Evolutionary conservation across 75 land plant species (phyloP), one percentile per base, ranked within the genome.

Genomic region (Cunninghamia lanceolata): DNA sequence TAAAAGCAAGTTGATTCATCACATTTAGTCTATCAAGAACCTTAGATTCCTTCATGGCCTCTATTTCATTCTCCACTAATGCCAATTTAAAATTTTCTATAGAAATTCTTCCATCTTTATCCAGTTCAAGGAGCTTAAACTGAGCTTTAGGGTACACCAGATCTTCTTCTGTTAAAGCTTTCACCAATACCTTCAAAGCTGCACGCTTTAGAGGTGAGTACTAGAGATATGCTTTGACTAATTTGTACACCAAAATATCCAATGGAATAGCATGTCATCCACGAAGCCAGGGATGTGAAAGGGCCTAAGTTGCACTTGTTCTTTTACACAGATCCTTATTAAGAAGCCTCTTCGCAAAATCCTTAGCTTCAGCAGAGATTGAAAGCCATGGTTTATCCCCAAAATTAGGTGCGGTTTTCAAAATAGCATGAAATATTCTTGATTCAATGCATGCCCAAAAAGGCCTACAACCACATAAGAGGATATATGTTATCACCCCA

Each of bases 381-480:
- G 98, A 91, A 80, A 95, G 97, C 98, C 98, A 96, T 59, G 98
- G 98, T 71, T 84, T 85, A 83, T 95, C 98, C 82, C 91, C 97
- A 90, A 95, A 96, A 91, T 90, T 92, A 84, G 98, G 98, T 87
- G 94, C 96, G 79, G 97, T 93, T 90, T 91, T 93, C 59, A 96
- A 77, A 77, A 96, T 97, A 28, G 97, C 91, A 30, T 94, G 89
- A 88, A 96, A 96, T 38, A 96, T 96, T 74, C 88, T 92, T 11
- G 92, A 90, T 82, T 90, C 92, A 28, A 89, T 84, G 35, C 87
- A 78, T 30, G 92, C 92, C 92, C 92, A 91, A 81, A 91, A 91
- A 35, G 92, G 92, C 25, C 84, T 19, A 83, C 84, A 38, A 11
- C 84, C 84, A 46, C 84, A 83, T 47, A 83, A 42, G 34, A 83